phyloP scores from a whole-genome alignment of 257 asterid species.

The Mentha longifolia region DNA sequence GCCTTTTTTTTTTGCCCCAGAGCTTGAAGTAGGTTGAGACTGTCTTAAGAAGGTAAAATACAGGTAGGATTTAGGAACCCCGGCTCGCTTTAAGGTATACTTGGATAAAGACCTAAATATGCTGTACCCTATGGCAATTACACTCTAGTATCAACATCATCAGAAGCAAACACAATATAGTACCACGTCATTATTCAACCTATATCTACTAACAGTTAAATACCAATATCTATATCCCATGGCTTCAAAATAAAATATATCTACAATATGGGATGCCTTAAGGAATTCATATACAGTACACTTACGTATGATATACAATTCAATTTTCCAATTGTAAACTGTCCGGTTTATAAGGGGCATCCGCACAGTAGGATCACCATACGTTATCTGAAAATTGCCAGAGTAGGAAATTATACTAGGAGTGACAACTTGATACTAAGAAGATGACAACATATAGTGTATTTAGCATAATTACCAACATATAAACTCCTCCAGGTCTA shows the following conservation, averaged over 20 bases:
- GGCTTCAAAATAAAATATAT: conserved; percentile 12
- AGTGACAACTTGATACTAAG: conserved; percentile 22
- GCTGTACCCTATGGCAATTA: too few species aligned
- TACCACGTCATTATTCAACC: not conserved
- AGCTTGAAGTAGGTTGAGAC: too few species aligned
- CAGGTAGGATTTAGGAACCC: too few species aligned
- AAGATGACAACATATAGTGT: conserved; percentile 28
- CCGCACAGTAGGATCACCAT: conserved; percentile 93
- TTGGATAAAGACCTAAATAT: too few species aligned
- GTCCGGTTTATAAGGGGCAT: conserved; percentile 79
- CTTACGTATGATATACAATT: conserved; percentile 88
- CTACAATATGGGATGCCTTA: not conserved
- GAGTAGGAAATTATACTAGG: conserved; percentile 25
- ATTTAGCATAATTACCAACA: conserved; percentile 65
- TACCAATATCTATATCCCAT: not conserved
- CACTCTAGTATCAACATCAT: too few species aligned
- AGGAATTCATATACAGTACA: conserved; percentile 21
- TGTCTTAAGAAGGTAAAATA: too few species aligned
- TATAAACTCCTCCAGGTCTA: conserved; percentile 90
- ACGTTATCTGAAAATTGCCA: conserved; percentile 76
- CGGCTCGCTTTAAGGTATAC: too few species aligned
- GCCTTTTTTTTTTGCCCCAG: too few species aligned
- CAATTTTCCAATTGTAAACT: conserved; percentile 84
- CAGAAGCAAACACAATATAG: too few species aligned
- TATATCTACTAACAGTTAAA: not conserved